Percentiles rank a stretch among this genome's conserved stretches.
These are phyloP conservation scores for Thielaviopsis ethacetica DNA, from an alignment of 2,329 filamentous ascomycete species.

Conservation along the genomic window DNA sequence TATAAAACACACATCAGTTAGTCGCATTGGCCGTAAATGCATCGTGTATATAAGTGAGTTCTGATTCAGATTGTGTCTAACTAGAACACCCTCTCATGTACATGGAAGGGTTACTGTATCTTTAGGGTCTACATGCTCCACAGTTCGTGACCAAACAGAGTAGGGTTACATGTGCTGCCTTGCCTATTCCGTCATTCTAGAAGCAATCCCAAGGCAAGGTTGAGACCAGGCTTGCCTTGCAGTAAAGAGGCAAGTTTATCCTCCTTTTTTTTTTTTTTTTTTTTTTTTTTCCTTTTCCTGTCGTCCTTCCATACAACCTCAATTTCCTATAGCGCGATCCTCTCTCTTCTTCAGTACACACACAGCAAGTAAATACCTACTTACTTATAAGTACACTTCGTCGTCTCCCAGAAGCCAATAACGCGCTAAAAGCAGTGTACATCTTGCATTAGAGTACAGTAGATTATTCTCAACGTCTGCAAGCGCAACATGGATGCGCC, in stretches of 20 bases:
- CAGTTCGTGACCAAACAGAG: background rate
- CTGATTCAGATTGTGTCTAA: background rate
- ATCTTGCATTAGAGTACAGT: too few relatives aligned
- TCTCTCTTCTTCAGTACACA: too few relatives aligned
- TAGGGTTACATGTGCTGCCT: background rate
- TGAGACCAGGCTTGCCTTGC: background rate
- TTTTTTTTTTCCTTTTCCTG: background rate
- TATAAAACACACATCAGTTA: background rate
- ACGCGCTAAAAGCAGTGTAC: too few relatives aligned
- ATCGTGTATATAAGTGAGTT: too few relatives aligned
- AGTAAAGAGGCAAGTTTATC: background rate
- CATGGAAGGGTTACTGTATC: background rate
- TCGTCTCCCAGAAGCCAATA: too few relatives aligned
- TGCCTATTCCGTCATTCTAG: background rate
- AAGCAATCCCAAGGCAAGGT: background rate
- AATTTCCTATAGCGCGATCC: too few relatives aligned
- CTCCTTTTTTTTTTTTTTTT: background rate
- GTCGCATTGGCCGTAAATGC: too few relatives aligned
- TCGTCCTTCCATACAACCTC: too few relatives aligned
- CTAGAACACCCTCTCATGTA: too few relatives aligned
- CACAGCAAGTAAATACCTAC: too few relatives aligned
- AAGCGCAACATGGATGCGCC: background rate
- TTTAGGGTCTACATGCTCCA: background rate
- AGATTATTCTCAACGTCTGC: background rate
- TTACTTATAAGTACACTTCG: too few relatives aligned